Evolutionary conservation across 371 early-diverging fungal species (phyloP).

Genomic region (Mycotypha africana): DNA sequence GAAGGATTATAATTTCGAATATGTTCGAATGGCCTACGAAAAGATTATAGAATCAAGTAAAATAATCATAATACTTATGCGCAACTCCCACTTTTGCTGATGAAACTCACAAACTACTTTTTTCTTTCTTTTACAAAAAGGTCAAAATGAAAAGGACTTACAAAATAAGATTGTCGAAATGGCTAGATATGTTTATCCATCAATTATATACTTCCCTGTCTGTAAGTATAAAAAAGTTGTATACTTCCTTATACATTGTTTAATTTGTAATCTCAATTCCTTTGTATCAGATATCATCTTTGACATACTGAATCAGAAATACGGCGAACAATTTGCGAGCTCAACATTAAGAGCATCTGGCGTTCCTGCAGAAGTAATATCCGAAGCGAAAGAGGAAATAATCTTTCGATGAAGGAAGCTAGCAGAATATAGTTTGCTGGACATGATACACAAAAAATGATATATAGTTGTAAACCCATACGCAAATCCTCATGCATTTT

Average conservation of each 20-base stretch:
- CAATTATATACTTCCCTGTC: conserved; percentile 12
- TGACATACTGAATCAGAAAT: conserved; percentile 2
- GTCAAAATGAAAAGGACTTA: background rate
- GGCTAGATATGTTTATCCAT: conserved; percentile 10
- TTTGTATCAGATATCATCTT: conserved; percentile 7
- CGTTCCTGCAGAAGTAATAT: conserved; percentile 10
- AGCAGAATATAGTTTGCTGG: too few relatives aligned
- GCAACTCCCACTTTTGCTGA: too few relatives aligned
- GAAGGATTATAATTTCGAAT: conserved; percentile 5
- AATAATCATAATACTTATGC: background rate
- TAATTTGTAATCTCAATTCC: background rate
- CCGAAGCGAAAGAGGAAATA: conserved; percentile 15
- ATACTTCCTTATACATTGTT: too few relatives aligned
- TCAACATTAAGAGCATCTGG: conserved; percentile 6
- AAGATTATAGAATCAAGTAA: conserved; percentile 4
- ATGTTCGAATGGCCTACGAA: conserved; percentile 7
- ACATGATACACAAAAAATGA: too few relatives aligned
- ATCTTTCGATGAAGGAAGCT: too few relatives aligned
- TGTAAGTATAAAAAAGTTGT: conserved; percentile 14
- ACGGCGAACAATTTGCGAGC: conserved; percentile 1
- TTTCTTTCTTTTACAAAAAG: too few relatives aligned
- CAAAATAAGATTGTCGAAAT: conserved; percentile 4
- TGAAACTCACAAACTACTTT: too few relatives aligned
- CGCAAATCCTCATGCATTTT: too few relatives aligned
- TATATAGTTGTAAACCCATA: too few relatives aligned